phyloP scores from a whole-genome alignment of 331 rosid genomes.

The Quercus tomentella region DNA sequence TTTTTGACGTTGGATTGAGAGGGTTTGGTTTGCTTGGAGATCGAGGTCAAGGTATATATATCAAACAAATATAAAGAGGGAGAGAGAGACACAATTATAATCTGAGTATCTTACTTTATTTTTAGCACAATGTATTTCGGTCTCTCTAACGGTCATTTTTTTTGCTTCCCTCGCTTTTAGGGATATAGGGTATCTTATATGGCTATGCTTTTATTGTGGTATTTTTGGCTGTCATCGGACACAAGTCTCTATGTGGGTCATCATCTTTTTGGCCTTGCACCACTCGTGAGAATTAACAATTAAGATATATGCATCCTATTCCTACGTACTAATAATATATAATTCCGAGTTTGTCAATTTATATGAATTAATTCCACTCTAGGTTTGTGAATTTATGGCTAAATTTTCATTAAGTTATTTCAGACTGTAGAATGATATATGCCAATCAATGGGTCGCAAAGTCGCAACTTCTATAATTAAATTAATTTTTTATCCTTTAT shows the following conservation, averaged over 20 bases:
- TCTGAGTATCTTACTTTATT: background rate
- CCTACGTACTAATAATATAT: constrained; percentile 2
- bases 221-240: constrained; percentile 3
- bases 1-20: background rate
- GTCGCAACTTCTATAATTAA: too few relatives aligned
- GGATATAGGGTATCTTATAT: background rate
- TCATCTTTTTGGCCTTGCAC: constrained; percentile 9
- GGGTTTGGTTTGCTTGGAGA: background rate
- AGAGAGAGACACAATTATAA: constrained; percentile 9
- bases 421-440: background rate
- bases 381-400: background rate
- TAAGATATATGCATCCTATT: too few relatives aligned
- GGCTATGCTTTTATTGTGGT: background rate
- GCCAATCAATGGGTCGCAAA: too few relatives aligned
- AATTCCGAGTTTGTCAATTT: background rate
- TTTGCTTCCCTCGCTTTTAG: background rate
- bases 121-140: background rate
- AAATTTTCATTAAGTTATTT: background rate
- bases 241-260: constrained; percentile 21
- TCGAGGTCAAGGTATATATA: constrained; percentile 2
- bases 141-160: constrained; percentile 56
- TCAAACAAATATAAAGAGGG: background rate
- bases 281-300: background rate
- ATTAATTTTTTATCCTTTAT: too few relatives aligned
- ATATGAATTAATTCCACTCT: background rate